phyloP scores from a whole-genome alignment of 164 flowering plant species.

The Magnolia officinalis region DNA sequence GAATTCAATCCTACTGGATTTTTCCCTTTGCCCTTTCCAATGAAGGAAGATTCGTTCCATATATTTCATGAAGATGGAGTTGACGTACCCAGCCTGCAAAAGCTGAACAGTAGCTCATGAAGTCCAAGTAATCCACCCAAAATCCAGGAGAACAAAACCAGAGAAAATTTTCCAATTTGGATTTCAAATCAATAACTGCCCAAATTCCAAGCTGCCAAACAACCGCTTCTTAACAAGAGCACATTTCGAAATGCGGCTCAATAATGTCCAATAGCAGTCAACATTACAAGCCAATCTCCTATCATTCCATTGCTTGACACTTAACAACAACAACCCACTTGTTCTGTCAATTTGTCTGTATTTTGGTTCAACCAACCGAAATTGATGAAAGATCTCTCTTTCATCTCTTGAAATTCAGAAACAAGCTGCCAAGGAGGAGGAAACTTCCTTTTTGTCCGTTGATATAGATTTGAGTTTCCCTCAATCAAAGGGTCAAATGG shows the following conservation, averaged over 20 bases:
- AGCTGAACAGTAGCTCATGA: not conserved
- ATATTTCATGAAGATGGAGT: not conserved
- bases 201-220: no score
- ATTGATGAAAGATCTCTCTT: not conserved
- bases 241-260: no score
- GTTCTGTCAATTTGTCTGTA: not conserved
- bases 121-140: not conserved
- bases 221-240: no score
- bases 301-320: no score
- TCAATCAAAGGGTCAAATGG: not conserved
- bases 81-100: not conserved
- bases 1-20: no score
- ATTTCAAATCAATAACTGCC: no score
- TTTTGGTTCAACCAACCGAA: not conserved
- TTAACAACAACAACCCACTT: not conserved
- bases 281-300: no score
- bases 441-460: not conserved
- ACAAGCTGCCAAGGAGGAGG: not conserved
- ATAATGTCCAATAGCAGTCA: no score
- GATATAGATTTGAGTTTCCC: not conserved
- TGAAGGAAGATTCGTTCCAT: not conserved
- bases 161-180: no score
- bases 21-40: not conserved
- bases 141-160: no score
- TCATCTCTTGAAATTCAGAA: not conserved